phyloP scores from a whole-genome alignment of 495 filamentous ascomycete species.

The Pyrenula massariospora region DNA sequence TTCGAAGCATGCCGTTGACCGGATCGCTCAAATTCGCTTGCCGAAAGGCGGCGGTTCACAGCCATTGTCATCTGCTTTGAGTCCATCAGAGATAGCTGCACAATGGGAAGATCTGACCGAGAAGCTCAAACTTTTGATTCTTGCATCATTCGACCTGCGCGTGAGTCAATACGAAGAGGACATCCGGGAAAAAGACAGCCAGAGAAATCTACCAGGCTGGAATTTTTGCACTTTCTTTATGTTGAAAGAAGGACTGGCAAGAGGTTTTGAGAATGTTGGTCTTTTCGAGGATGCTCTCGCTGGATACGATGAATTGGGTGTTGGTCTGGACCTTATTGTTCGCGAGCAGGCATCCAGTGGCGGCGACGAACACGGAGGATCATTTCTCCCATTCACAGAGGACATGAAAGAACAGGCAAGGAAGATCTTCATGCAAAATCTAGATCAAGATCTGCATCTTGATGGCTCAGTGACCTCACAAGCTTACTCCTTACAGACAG shows the following conservation, averaged over 20 bases:
- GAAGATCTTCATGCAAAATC: constrained; percentile 12
- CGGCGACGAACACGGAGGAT: constrained; percentile 47
- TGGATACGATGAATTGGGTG: constrained; percentile 82
- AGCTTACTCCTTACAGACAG: constrained; percentile 12
- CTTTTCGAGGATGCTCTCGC: constrained; percentile 89
- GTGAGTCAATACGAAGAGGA: constrained; percentile 96
- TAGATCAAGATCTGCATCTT: constrained; percentile 14
- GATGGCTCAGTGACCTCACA: constrained; percentile 9
- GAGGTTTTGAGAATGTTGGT: constrained; percentile 92
- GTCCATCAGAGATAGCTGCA: constrained; percentile 55
- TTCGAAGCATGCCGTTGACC: constrained; percentile 64
- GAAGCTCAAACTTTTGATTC: constrained; percentile 78
- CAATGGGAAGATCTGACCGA: constrained; percentile 73
- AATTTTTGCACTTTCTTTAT: constrained; percentile 99
- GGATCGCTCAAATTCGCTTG: constrained; percentile 76
- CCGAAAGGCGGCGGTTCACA: constrained; percentile 24
- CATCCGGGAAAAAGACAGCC: constrained; percentile 83
- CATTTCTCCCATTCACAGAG: constrained; percentile 56
- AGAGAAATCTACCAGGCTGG: constrained; percentile 85
- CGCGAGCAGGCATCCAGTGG: constrained; percentile 53
- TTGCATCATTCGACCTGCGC: constrained; percentile 80
- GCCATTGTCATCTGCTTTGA: constrained; percentile 26
- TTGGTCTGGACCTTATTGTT: constrained; percentile 72
- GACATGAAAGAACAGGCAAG: constrained; percentile 41
- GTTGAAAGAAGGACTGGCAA: constrained; percentile 84